A percentile compares a stretch with the other conserved stretches of the same genome.
Evolutionary conservation across 768 basidiomycete species (phyloP).

Genomic region (Amanita brunnescens): DNA sequence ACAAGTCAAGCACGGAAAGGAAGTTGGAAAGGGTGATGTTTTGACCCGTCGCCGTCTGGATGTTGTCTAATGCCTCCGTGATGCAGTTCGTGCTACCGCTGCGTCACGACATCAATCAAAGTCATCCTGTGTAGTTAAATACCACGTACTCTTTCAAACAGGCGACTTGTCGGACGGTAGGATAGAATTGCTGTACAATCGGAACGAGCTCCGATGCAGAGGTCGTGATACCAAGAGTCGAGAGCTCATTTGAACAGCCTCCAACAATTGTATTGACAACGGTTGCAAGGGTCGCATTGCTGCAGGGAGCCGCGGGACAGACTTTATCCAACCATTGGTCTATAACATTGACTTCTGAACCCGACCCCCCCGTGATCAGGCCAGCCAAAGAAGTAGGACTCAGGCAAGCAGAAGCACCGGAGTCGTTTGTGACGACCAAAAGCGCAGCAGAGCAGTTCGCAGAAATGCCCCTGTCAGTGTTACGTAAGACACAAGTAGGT

Average conservation of each 20-base stretch:
- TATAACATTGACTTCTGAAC: neutral
- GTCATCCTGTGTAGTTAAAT: neutral
- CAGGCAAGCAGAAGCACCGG: conserved; percentile 42
- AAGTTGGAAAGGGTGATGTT: conserved; percentile 28
- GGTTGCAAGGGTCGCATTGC: conserved; percentile 47
- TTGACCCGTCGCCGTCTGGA: conserved; percentile 32
- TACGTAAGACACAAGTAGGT: no score
- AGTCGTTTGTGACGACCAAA: conserved; percentile 30
- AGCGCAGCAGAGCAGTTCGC: conserved; percentile 41
- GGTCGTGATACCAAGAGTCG: conserved; percentile 17
- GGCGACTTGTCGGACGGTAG: conserved; percentile 41
- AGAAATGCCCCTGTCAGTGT: conserved; percentile 29
- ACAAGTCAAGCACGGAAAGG: conserved; percentile 10
- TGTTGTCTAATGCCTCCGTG: conserved; percentile 44
- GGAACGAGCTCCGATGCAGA: conserved; percentile 20
- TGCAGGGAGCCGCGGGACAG: conserved; percentile 30
- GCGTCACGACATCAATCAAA: neutral
- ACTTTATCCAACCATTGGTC: conserved; percentile 5
- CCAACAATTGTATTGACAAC: conserved; percentile 45
- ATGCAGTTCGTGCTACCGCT: conserved; percentile 41
- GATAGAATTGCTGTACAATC: conserved; percentile 46
- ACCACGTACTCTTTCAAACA: conserved; percentile 60
- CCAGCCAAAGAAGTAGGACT: conserved; percentile 31
- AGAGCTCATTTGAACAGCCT: conserved; percentile 35
- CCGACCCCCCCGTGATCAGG: neutral